Percentiles rank a stretch among this genome's conserved stretches.
These are phyloP conservation scores for Blastobotrys terrestris DNA, from an alignment of 805 yeast species.

Conservation along the genomic window DNA sequence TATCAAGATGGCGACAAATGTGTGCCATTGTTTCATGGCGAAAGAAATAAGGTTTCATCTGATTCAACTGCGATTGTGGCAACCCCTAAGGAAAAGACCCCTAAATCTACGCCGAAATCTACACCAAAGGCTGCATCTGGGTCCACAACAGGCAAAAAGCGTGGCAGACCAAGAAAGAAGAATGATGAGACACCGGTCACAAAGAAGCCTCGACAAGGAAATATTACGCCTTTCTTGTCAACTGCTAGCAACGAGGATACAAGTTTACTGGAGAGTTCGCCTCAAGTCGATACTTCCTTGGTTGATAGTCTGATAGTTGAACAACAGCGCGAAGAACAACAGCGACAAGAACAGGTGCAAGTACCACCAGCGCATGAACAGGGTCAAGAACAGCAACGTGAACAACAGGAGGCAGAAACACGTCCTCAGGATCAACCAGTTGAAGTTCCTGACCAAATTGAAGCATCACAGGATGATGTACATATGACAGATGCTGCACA, in stretches of 20 bases:
- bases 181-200: neutral
- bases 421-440: neutral
- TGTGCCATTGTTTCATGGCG: slow-evolving; percentile 26
- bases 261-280: neutral
- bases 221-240: neutral
- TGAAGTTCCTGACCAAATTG: neutral
- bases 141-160: neutral
- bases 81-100: slow-evolving; percentile 1
- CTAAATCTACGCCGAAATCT: neutral
- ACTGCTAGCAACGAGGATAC: neutral
- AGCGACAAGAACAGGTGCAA: neutral
- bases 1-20: slow-evolving; percentile 9
- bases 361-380: neutral
- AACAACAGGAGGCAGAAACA: too few relatives aligned
- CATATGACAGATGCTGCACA: neutral
- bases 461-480: neutral
- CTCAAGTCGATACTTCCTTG: neutral
- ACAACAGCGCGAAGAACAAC: neutral
- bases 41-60: slow-evolving; percentile 5
- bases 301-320: neutral
- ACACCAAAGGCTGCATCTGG: neutral
- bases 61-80: slow-evolving; percentile 6
- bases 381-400: too few relatives aligned
- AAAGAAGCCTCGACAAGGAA: neutral
- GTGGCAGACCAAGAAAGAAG: slow-evolving; percentile 3